Evolutionary conservation across 306 rosid species (phyloP), one percentile per base, ranked within the genome.

Genomic region (Erythrophleum fordii): DNA sequence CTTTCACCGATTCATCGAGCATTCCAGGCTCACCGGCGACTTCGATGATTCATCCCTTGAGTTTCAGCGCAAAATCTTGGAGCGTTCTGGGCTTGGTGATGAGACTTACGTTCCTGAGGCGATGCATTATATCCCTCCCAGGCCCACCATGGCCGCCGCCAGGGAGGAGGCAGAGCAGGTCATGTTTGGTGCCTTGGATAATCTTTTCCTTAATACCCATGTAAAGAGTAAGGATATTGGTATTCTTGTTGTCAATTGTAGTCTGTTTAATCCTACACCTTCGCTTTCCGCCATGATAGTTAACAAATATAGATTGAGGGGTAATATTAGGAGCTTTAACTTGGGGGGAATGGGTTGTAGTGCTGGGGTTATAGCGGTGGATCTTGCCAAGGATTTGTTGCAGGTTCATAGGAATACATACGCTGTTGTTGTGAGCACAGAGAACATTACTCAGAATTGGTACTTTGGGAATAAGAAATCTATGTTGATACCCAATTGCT

Each of bases 321-420:
- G 94, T 45, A 90, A 90, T 49, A 84, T 92, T 39, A 75, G 89
- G 79, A 92, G 97, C 75, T 92, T 80, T n/a, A 92, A 90, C 86
- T 68, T 92, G 73, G 97, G 97, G 4, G 97, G 97, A 46, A 92
- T 92, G 97, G 97, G 92, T 3, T 92, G 97, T 14, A 87, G 97
- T 77, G 91, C 92, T 68, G 97, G 94, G 59, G 97, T 92, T 59
- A 90, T 92, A 48, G 94, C 97, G 3, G 72, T 87, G 73, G 97
- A 92, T 80, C 87, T 92, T 18, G 97, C 97, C 0, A 90, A 87
- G 83, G 97, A 92, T 61, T 72, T 92, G 82, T 49, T 90, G 80
- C 90, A 81, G 64, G 76, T 92, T 78, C 97, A 90, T 52, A 80
- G 92, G 80, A 92, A 90, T 71, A 92, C 97, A 61, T 81, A 74